Evolutionary conservation across 2,329 filamentous ascomycete genomes (phyloP).

Genomic region (Cladosporium velox): DNA sequence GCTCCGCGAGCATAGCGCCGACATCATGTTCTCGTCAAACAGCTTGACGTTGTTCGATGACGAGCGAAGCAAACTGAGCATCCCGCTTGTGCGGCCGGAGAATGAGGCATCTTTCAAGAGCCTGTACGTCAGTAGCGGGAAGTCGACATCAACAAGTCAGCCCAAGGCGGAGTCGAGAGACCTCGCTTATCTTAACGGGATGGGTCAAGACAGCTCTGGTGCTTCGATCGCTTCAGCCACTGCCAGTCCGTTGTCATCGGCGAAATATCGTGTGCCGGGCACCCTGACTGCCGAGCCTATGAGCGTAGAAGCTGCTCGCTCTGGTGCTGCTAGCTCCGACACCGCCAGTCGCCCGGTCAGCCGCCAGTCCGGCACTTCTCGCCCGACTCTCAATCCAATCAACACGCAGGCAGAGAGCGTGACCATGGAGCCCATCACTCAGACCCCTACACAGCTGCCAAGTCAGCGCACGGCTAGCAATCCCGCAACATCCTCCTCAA

Average conservation of each 20-base stretch:
- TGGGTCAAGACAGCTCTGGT: slow-evolving; percentile 34
- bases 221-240: slow-evolving; percentile 28
- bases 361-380: slow-evolving; percentile 25
- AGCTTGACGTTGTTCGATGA: slow-evolving; percentile 84
- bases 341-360: slow-evolving; percentile 30
- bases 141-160: background rate
- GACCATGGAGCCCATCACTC: slow-evolving; percentile 6
- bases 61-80: slow-evolving; percentile 80
- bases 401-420: slow-evolving; percentile 27
- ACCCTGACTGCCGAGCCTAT: slow-evolving; percentile 29
- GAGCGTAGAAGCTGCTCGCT: slow-evolving; percentile 26
- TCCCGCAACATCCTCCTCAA: slow-evolving; percentile 50
- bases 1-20: slow-evolving; percentile 80
- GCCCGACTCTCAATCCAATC: slow-evolving; percentile 31
- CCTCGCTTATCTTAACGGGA: slow-evolving; percentile 35
- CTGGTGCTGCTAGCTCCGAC: slow-evolving; percentile 30
- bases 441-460: slow-evolving; percentile 10
- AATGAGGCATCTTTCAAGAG: slow-evolving; percentile 79
- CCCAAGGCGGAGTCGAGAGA: slow-evolving; percentile 22
- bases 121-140: slow-evolving; percentile 44
- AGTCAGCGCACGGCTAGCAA: slow-evolving; percentile 21
- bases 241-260: slow-evolving; percentile 29
- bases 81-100: slow-evolving; percentile 91
- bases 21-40: slow-evolving; percentile 89
- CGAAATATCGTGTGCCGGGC: slow-evolving; percentile 36